A percentile compares a stretch with the other conserved stretches of the same genome.
phyloP scores from a whole-genome alignment of 345 rosid species.

The Carallia brachiata region DNA sequence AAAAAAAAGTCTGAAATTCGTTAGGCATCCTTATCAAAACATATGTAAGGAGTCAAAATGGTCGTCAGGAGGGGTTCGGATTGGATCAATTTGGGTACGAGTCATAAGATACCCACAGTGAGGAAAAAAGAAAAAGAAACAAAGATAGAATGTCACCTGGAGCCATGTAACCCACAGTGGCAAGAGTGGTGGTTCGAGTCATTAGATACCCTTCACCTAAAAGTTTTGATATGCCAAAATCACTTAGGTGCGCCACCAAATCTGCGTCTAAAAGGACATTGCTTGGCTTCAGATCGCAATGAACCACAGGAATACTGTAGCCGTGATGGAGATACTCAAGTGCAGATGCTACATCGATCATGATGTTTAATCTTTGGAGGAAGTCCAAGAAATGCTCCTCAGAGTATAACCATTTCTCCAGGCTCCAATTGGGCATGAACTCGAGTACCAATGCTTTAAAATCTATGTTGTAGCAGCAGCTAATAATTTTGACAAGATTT shows the following conservation, averaged over 20 bases:
- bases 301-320: background rate
- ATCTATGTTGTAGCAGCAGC: constrained; percentile 1
- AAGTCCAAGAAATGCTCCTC: background rate
- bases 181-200: background rate
- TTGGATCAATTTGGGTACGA: too few species aligned
- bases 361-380: background rate
- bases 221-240: background rate
- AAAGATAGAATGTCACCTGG: constrained; percentile 5
- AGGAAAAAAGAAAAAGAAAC: too few species aligned
- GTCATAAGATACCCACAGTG: too few species aligned
- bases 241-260: background rate
- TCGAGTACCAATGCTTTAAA: constrained; percentile 17
- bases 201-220: background rate
- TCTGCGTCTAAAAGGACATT: background rate
- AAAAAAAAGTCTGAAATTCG: background rate
- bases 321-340: background rate
- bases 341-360: background rate
- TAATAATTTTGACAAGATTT: constrained; percentile 6
- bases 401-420: constrained; percentile 15
- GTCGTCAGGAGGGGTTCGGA: too few species aligned
- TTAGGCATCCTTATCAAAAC: too few species aligned
- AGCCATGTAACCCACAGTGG: background rate
- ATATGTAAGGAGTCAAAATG: too few species aligned
- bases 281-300: background rate
- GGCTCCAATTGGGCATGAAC: constrained; percentile 14